Base-by-base conservation (phyloP, 257 asterid genomes). In the Avicennia marina region DNA sequence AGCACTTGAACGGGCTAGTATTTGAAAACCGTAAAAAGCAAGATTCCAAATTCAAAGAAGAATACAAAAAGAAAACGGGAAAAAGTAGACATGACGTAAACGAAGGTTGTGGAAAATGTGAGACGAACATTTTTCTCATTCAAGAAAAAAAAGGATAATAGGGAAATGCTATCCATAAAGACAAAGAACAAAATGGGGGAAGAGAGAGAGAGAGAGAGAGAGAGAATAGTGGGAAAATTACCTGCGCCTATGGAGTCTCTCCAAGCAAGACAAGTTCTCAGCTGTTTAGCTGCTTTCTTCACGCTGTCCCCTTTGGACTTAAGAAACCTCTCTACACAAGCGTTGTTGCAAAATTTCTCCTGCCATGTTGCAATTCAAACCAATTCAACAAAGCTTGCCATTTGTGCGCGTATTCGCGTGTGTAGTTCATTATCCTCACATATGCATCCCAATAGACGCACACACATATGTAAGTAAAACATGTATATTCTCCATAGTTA, bases 231-330 rank as follows among this genome's bases (percentile, higher is more conserved):
- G 13, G 20, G 42, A 17, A 47, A 17, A 7, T 7, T 67, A 93
- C 98, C 98, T 43, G 79, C 77, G 48, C 86, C 90, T 1, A 89
- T 66, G 64, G 86, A 76, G 56, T 89, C 95, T 79, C 98, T 84
- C 98, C 98, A 93, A 18, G 81, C 56, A 48, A 93, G 96, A 69
- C 89, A 89, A 52, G 18, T 75, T 33, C 90, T 74, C 4, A 93
- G 75, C 12, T 80, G 95, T 73, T 89, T 93, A 16, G 93, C 85
- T 60, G 98, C 81, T 78, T 86, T 93, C 77, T 93, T 93, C 64
- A 82, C 96, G 68, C 26, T 80, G 17, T 89, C 95, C 2, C 96
- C 95, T 77, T 79, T 93, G 10, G 76, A 75, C 68, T 77, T 86
- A 71, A 93, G 57, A 64, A 93, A 89, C 46, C 98, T 76, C 81